Conservation (phyloP, 2,329 filamentous ascomycete genomes). For the Trichoderma afroharzianum region DNA sequence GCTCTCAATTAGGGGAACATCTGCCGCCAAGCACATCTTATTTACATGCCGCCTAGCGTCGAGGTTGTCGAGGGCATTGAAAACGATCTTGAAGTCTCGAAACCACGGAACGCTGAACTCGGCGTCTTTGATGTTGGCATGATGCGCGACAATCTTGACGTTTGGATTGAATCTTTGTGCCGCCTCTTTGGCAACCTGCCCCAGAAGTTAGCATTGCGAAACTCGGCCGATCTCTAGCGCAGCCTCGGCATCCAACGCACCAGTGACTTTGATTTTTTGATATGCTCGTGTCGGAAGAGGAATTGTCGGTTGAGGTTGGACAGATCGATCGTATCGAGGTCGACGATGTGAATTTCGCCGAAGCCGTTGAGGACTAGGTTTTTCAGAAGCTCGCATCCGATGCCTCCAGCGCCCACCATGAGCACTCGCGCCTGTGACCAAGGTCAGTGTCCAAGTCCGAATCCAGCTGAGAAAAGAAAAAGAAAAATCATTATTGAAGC, state of each 20-base stretch:
- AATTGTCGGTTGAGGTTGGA: conserved; percentile 98
- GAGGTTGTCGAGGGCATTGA: conserved; percentile 95
- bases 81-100: conserved; percentile 74
- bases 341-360: conserved; percentile 88
- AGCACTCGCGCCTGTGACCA: conserved; percentile 69
- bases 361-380: conserved; percentile 91
- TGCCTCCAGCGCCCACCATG: conserved; percentile 94
- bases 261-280: conserved; percentile 93
- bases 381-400: conserved; percentile 96
- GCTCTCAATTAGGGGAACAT: conserved; percentile 89
- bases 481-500: neutral
- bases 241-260: conserved; percentile 46
- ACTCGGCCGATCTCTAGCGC: neutral
- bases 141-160: conserved; percentile 81
- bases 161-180: conserved; percentile 87
- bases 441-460: neutral
- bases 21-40: conserved; percentile 89
- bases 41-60: conserved; percentile 94
- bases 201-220: neutral
- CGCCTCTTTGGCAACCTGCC: conserved; percentile 84
- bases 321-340: conserved; percentile 96
- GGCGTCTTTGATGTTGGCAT: conserved; percentile 90
- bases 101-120: conserved; percentile 91
- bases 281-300: conserved; percentile 92
- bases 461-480: neutral